phyloP scores from a whole-genome alignment of 1,139 yeast genomes.

The Candida neerlandica region DNA sequence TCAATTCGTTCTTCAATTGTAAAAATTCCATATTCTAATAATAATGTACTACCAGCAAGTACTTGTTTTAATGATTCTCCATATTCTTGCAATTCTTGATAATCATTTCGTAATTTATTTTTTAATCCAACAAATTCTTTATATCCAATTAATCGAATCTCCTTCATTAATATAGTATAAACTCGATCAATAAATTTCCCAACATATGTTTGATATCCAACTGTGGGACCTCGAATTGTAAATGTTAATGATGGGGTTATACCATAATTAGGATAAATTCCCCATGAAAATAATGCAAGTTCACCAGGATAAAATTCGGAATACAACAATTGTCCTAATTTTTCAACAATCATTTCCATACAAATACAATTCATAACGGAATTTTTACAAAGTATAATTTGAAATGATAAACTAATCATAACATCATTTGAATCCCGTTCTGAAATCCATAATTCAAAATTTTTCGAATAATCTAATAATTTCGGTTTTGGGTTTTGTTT shows the following conservation, averaged over 20 bases:
- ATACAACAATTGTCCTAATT: conserved; percentile 43
- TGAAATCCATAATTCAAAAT: conserved; percentile 53
- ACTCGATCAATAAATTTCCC: conserved; percentile 23
- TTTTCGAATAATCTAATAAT: conserved; percentile 17
- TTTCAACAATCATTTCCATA: conserved; percentile 52
- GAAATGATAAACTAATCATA: conserved; percentile 44
- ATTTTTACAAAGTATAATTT: conserved; percentile 33
- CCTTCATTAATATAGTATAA: conserved; percentile 16
- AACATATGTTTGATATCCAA: conserved; percentile 36
- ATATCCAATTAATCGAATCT: conserved; percentile 20
- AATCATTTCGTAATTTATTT: conserved; percentile 43
- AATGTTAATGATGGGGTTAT: conserved; percentile 53
- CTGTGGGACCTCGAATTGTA: conserved; percentile 50
- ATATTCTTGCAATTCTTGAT: conserved; percentile 38
- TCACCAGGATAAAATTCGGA: conserved; percentile 52
- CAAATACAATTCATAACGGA: conserved; percentile 38
- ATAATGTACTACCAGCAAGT: conserved; percentile 48
- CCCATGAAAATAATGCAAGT: conserved; percentile 55
- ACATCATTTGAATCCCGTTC: conserved; percentile 25
- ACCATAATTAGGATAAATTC: conserved; percentile 49
- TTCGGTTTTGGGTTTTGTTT: conserved; percentile 14
- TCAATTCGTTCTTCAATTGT: conserved; percentile 50
- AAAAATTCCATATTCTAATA: conserved; percentile 57
- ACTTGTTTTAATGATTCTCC: conserved; percentile 46
- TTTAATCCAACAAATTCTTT: conserved; percentile 46